Evolutionary conservation across 768 basidiomycete genomes (phyloP), one percentile per base, ranked within the genome.

Genomic region (Leucogyrophana mollusca): DNA sequence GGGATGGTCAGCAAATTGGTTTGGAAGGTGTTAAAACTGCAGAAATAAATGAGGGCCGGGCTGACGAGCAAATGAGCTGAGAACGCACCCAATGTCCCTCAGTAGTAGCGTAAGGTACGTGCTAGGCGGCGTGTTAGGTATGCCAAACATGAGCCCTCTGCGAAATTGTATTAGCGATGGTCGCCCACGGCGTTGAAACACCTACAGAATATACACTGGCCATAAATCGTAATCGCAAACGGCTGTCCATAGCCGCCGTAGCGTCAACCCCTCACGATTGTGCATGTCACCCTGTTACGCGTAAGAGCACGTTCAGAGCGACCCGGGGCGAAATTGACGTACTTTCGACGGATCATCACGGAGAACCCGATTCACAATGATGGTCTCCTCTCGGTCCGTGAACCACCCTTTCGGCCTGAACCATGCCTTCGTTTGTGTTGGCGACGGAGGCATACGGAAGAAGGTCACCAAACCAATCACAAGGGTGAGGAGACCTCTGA

Each of bases 381-480:
- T 85, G 1, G 69, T 62, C 53, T 84, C 83, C 50, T 85, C 79
- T 16, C 77, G 66, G 39, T 80, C 79, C 0, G 74, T 79, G 57
- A 83, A 83, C 82, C 82, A 85, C 0, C 82, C 79, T 32, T 78
- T 76, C 0, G 77, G 77, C 37, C 81, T 59, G 66, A 77, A 81
- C 75, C 79, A 76, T 1, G 70, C 59, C 47, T 72, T 77, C 1
- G 82, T 80, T 53, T 81, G 79, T 2, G 79, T 83, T 2, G 81
- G 81, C 3, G 77, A 77, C 27, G 79, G 71, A 4, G 83, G 82
- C 73, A 82, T 77, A 44, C 62, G 71, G 65, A 82, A 80, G 62
- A 79, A 83, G 1, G 79, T 73, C 2, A 66, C 60, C 13, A 81
- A 33, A 1, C 82, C 82, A 36, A 85, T 71, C 17, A 56, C n/a